Evolutionary conservation across 2,329 filamentous ascomycete species (phyloP), one percentile per base, ranked within the genome.

Genomic region (Gnomoniopsis sp.): DNA sequence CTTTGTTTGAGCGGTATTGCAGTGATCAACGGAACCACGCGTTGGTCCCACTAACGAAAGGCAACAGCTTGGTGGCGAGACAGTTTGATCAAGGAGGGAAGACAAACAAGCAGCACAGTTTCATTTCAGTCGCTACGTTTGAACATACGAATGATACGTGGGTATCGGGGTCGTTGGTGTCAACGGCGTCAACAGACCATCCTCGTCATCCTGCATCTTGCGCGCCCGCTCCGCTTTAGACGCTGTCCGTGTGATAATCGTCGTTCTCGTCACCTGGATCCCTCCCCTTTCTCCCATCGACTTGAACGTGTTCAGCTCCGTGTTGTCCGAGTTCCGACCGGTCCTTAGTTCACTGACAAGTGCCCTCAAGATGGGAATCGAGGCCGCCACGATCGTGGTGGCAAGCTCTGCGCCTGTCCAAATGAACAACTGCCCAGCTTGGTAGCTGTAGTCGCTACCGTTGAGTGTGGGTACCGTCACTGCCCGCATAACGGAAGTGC

Each of bases 361-460:
- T 21, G 34, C 51, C 17, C 49, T 26, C 33, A 53, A 34, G 17
- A 52, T 49, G 2, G 69, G 69, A 7, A 71, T 69, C 0, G 66
- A 70, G n/a, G 69, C 62, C 0, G 69, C 69, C 50, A 70, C 69
- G 52, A 71, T 70, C 8, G 68, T 67, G 19, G 65, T 59, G 19
- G 68, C 62, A 1, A 64, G 60, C 50, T 71, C 69, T 41, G 69
- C 69, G 33, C 58, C 62, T 11, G 61, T 62, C 46, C 60, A 59
- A 43, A 65, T 63, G 17, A 57, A 58, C 8, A 66, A 55, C 38
- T 55, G 55, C 22, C 59, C 51, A 19, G 55, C 49, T 14, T 61
- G 55, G 48, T 55, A 61, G n/a, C 47, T 58, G 33, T 58, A 61
- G 23, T 61, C 59, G 14, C n/a, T 38, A 30, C 55, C 49, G 7